These are phyloP conservation scores for Somion occarium DNA, from an alignment of 1,284 basidiomycete species.

Conservation along the genomic window DNA sequence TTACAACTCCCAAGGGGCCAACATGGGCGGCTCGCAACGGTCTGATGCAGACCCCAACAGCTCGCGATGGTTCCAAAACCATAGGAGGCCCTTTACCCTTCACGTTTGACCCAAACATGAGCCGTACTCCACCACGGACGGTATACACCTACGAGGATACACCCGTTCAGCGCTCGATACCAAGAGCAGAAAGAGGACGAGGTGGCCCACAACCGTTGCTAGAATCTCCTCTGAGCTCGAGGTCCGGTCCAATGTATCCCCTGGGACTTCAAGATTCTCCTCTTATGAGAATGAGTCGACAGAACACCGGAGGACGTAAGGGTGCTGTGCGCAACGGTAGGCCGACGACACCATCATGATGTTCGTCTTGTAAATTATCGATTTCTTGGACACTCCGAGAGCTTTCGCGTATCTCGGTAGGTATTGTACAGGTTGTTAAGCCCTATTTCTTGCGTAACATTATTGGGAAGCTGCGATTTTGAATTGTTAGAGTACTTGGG, in stretches of 20 bases:
- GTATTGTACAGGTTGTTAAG: not conserved
- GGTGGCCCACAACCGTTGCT: conserved; percentile 11
- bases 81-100: conserved; percentile 2
- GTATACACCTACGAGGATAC: conserved; percentile 28
- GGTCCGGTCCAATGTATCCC: conserved; percentile 5
- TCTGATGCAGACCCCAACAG: conserved; percentile 46
- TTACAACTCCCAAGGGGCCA: conserved; percentile 53
- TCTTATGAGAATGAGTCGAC: not conserved
- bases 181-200: conserved; percentile 3
- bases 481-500: too few relatives aligned
- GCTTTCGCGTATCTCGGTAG: not conserved
- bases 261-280: conserved; percentile 4
- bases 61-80: conserved; percentile 12
- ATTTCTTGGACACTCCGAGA: not conserved
- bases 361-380: not conserved
- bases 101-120: conserved; percentile 11
- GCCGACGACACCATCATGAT: not conserved
- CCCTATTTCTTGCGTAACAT: not conserved
- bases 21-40: conserved; percentile 38
- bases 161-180: conserved; percentile 25
- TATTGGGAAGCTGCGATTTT: not conserved
- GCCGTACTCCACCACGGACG: conserved; percentile 16
- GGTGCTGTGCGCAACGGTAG: not conserved
- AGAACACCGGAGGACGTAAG: not conserved
- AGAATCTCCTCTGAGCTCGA: conserved; percentile 21